phyloP scores from a whole-genome alignment of 257 asterid genomes.

The Solanum bulbocastanum region DNA sequence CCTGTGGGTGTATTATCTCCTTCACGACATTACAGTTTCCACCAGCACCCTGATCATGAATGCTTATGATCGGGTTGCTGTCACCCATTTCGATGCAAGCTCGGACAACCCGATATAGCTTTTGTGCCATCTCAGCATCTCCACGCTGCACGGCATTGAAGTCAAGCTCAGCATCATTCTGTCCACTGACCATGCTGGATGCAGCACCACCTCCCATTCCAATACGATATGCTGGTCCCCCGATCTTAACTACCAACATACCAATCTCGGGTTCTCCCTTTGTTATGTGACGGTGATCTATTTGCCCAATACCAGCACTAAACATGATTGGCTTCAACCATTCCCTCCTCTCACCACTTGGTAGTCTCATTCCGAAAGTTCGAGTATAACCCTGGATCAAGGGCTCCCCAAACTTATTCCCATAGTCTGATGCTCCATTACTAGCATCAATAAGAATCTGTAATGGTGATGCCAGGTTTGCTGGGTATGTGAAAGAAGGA shows the following conservation, averaged over 20 bases:
- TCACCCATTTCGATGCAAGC: slow-evolving; percentile 92
- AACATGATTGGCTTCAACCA: slow-evolving; percentile 99
- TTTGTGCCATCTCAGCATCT: slow-evolving; percentile 97
- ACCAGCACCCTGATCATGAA: slow-evolving; percentile 95
- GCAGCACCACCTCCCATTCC: slow-evolving; percentile 99
- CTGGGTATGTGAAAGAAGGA: slow-evolving; percentile 63
- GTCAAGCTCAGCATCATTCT: slow-evolving; percentile 90
- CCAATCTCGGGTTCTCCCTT: slow-evolving; percentile 93
- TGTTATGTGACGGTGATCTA: slow-evolving; percentile 65
- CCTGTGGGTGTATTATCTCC: slow-evolving; percentile 74
- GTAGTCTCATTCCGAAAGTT: slow-evolving; percentile 95
- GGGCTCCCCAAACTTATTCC: slow-evolving; percentile 94
- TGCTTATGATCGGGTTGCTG: slow-evolving; percentile 76
- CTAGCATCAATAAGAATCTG: slow-evolving; percentile 86
- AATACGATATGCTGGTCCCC: slow-evolving; percentile 96
- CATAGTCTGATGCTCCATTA: slow-evolving; percentile 97
- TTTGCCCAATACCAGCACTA: slow-evolving; percentile 96
- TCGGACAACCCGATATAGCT: slow-evolving; percentile 85
- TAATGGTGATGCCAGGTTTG: slow-evolving; percentile 77
- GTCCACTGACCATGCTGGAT: slow-evolving; percentile 99
- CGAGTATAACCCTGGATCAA: slow-evolving; percentile 92
- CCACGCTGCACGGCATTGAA: slow-evolving; percentile 88
- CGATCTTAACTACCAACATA: slow-evolving; percentile 93
- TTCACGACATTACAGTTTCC: slow-evolving; percentile 77
- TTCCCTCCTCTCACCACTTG: slow-evolving; percentile 83